Evolutionary conservation across 805 yeast species (phyloP).

Genomic region (Blastobotrys parvus): DNA sequence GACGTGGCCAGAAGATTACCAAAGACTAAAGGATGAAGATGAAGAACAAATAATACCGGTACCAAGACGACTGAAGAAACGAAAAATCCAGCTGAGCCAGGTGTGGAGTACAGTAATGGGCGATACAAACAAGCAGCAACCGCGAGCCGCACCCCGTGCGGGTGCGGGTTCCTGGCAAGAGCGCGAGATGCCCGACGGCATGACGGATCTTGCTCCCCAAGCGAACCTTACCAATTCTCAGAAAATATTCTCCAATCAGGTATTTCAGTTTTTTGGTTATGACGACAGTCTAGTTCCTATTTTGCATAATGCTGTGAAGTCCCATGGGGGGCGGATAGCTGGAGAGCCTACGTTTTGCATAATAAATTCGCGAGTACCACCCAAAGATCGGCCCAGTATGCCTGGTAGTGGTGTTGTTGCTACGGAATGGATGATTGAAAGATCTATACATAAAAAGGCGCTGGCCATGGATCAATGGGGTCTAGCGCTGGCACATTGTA

Average conservation of each 20-base stretch:
- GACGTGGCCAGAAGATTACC: conserved; percentile 1
- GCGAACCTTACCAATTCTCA: neutral
- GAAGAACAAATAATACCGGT: neutral
- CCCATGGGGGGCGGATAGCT: conserved; percentile 40
- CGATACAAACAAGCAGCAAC: neutral
- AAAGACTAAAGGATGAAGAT: neutral
- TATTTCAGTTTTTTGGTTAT: conserved; percentile 39
- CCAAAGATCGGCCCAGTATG: conserved; percentile 3
- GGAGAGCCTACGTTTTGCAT: conserved; percentile 6
- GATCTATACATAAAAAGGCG: conserved; percentile 52
- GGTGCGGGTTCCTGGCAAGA: neutral
- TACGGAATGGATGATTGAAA: conserved; percentile 78
- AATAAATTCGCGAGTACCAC: conserved; percentile 2
- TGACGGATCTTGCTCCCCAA: neutral
- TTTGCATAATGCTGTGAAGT: conserved; percentile 35
- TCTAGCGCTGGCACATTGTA: conserved; percentile 25
- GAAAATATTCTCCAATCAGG: conserved; percentile 36
- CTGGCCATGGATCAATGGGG: conserved; percentile 57
- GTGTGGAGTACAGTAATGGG: conserved; percentile 11
- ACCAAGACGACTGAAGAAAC: neutral
- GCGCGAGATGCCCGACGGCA: neutral
- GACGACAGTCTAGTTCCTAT: conserved; percentile 30
- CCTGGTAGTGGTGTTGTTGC: conserved; percentile 30
- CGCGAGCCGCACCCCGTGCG: no score
- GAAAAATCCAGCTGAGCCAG: conserved; percentile 2